Conservation (phyloP, 2,329 filamentous ascomycete species). For the Cordyceps sp. region DNA sequence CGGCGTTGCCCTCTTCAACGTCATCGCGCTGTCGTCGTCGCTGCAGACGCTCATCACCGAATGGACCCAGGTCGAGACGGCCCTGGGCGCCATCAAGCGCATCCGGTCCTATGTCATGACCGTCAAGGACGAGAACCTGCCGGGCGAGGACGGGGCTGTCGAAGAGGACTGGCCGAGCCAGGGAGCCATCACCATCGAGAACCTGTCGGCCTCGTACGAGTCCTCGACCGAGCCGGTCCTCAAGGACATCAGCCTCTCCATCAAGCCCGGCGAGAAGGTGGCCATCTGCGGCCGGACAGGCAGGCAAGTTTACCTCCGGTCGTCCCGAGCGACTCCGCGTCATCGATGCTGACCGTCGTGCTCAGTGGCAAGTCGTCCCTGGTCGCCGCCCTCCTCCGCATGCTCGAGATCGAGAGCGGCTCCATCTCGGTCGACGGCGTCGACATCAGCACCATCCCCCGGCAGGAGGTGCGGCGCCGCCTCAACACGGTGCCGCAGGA, state of each 20-base stretch:
- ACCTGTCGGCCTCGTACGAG: constrained; percentile 14
- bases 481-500: constrained; percentile 34
- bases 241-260: constrained; percentile 11
- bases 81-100: constrained; percentile 10
- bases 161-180: constrained; percentile 9
- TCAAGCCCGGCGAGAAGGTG: constrained; percentile 18
- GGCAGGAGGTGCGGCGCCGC: constrained; percentile 8
- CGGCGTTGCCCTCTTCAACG: constrained; percentile 11
- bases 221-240: constrained; percentile 9
- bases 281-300: constrained; percentile 27
- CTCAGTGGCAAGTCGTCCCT: constrained; percentile 17
- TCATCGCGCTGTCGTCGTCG: constrained; percentile 13
- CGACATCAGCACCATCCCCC: constrained; percentile 12
- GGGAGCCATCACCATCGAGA: constrained; percentile 10
- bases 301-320: constrained; percentile 7
- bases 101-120: constrained; percentile 10
- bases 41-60: constrained; percentile 16
- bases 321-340: background rate
- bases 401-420: constrained; percentile 25
- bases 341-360: too few relatives aligned
- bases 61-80: constrained; percentile 14
- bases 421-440: constrained; percentile 26
- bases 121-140: constrained; percentile 8
- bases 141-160: constrained; percentile 5
- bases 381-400: constrained; percentile 25